These are phyloP conservation scores for Epichloe gansuensis DNA, from an alignment of 2,329 filamentous ascomycete species.

Conservation along the genomic window DNA sequence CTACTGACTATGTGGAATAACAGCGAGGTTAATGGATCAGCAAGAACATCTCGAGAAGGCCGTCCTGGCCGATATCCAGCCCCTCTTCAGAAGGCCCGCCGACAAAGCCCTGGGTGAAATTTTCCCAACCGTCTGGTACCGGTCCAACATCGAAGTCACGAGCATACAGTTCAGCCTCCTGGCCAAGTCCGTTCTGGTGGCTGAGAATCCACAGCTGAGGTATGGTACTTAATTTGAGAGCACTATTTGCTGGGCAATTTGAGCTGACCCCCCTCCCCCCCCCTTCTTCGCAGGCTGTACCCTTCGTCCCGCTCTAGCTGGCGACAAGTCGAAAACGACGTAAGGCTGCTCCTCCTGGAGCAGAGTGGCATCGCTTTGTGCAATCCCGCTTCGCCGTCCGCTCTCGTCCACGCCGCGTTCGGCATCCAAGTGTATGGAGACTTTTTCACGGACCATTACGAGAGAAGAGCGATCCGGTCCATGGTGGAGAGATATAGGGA, in stretches of 20 bases:
- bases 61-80: constrained; percentile 19
- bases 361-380: constrained; percentile 28
- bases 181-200: constrained; percentile 26
- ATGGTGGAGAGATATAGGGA: constrained; percentile 33
- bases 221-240: constrained; percentile 8
- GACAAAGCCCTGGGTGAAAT: constrained; percentile 26
- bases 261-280: no score
- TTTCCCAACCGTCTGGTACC: constrained; percentile 27
- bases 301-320: constrained; percentile 18
- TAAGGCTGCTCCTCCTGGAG: constrained; percentile 24
- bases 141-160: constrained; percentile 26
- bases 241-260: no score
- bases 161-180: constrained; percentile 27
- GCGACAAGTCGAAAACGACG: constrained; percentile 25
- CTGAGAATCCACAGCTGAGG: constrained; percentile 25
- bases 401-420: constrained; percentile 25
- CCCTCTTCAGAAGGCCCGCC: constrained; percentile 21
- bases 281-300: background rate
- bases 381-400: constrained; percentile 24
- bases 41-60: constrained; percentile 22
- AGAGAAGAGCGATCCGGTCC: constrained; percentile 22
- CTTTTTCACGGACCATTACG: constrained; percentile 28
- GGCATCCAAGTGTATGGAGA: constrained; percentile 29
- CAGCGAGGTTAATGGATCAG: constrained; percentile 24
- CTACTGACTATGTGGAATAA: background rate